Percentiles rank a stretch among this genome's conserved stretches.
phyloP scores from a whole-genome alignment of 192 early-diverging fungal genomes.

The Linnemannia hyalina region DNA sequence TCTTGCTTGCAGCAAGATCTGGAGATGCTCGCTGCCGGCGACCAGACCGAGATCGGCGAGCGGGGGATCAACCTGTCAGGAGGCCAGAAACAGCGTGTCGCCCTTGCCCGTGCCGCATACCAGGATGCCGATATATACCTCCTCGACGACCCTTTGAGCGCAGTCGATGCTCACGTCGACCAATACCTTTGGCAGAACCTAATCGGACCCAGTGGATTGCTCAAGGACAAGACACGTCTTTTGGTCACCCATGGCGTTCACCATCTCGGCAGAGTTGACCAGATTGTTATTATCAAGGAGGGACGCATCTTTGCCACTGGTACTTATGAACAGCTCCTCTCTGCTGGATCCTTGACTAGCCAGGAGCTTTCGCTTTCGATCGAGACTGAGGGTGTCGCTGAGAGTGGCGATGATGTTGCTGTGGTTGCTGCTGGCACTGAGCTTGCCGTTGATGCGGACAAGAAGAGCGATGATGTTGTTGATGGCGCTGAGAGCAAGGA shows the following conservation, averaged over 20 bases:
- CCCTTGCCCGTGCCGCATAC: slow-evolving; percentile 85
- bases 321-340: slow-evolving; percentile 65
- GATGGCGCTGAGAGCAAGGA: not conserved
- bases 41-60: slow-evolving; percentile 59
- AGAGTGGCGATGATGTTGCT: not conserved
- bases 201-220: slow-evolving; percentile 83
- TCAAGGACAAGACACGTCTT: slow-evolving; percentile 82
- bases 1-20: slow-evolving; percentile 16
- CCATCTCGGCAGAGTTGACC: slow-evolving; percentile 73
- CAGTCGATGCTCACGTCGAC: slow-evolving; percentile 65
- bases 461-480: slow-evolving; percentile 31
- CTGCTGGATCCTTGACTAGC: not conserved
- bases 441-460: not conserved
- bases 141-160: slow-evolving; percentile 90
- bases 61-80: slow-evolving; percentile 68
- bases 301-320: slow-evolving; percentile 77
- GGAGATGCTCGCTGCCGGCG: slow-evolving; percentile 32
- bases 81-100: slow-evolving; percentile 89
- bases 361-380: not conserved
- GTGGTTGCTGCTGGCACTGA: not conserved
- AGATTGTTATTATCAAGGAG: slow-evolving; percentile 75
- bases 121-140: slow-evolving; percentile 80
- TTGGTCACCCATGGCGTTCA: slow-evolving; percentile 85
- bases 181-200: slow-evolving; percentile 35
- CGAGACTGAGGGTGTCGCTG: not conserved